Conservation (phyloP, 768 basidiomycete genomes). For the Psilocybe subaeruginosa region DNA sequence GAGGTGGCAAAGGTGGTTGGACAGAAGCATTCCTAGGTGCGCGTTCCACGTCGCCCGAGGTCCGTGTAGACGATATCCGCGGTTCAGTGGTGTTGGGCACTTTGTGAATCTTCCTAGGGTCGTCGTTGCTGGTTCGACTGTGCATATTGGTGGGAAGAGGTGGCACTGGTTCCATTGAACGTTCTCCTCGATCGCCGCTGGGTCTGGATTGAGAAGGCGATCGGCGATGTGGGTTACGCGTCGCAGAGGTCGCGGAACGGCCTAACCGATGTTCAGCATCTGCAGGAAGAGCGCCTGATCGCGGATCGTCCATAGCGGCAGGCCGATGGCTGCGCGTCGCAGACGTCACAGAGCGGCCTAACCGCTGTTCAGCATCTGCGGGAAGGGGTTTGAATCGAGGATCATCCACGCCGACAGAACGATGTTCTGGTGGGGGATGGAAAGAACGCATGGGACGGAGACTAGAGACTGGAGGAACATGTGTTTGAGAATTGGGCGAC, state of each 20-base stretch:
- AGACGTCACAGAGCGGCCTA: not conserved
- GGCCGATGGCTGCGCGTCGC: constrained; percentile 3
- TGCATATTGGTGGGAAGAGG: constrained; percentile 20
- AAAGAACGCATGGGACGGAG: constrained; percentile 64
- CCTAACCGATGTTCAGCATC: constrained; percentile 28
- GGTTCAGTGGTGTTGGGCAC: constrained; percentile 10
- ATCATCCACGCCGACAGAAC: not conserved
- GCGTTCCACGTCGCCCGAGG: constrained; percentile 33
- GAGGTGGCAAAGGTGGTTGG: constrained; percentile 4
- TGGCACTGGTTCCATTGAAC: constrained; percentile 22
- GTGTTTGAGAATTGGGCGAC: constrained; percentile 21
- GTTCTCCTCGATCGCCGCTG: constrained; percentile 7
- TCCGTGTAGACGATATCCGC: constrained; percentile 20
- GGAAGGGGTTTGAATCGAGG: constrained; percentile 27
- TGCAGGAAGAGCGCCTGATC: constrained; percentile 26
- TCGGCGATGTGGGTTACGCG: constrained; percentile 7
- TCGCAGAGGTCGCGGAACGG: not conserved
- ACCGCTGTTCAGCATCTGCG: constrained; percentile 27
- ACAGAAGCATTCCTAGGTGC: constrained; percentile 6
- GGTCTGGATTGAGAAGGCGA: constrained; percentile 9
- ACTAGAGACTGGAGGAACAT: constrained; percentile 22
- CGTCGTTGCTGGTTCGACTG: constrained; percentile 16
- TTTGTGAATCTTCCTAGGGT: constrained; percentile 24
- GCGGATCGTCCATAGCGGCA: not conserved
- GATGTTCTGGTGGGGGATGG: constrained; percentile 43